Evolutionary conservation across 805 yeast genomes (phyloP).

Genomic region (Yamadazyma endophytica): DNA sequence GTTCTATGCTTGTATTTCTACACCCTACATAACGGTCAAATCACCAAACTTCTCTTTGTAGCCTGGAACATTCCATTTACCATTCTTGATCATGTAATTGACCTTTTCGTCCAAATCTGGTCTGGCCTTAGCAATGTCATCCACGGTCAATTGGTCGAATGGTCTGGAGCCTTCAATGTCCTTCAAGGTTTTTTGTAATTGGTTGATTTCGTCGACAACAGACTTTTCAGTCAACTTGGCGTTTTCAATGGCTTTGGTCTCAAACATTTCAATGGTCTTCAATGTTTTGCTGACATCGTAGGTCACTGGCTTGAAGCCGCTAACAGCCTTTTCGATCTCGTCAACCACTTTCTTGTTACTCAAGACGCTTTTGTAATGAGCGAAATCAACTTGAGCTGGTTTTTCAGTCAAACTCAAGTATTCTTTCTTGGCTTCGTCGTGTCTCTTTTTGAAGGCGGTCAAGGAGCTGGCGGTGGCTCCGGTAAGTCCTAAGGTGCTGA

Average conservation of each 20-base stretch:
- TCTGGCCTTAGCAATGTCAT: slow-evolving; percentile 90
- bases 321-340: slow-evolving; percentile 75
- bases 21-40: slow-evolving; percentile 77
- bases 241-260: slow-evolving; percentile 91
- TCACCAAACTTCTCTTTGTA: slow-evolving; percentile 98
- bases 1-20: background rate
- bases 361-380: slow-evolving; percentile 71
- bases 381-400: slow-evolving; percentile 75
- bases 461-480: slow-evolving; percentile 88
- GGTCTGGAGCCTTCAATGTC: slow-evolving; percentile 98
- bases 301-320: slow-evolving; percentile 75
- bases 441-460: slow-evolving; percentile 94
- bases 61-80: slow-evolving; percentile 97
- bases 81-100: slow-evolving; percentile 88
- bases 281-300: slow-evolving; percentile 86
- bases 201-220: slow-evolving; percentile 80
- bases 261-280: slow-evolving; percentile 89
- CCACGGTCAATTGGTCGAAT: slow-evolving; percentile 93
- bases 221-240: slow-evolving; percentile 90
- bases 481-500: slow-evolving; percentile 82
- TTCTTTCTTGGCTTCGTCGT: slow-evolving; percentile 92
- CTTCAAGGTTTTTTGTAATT: slow-evolving; percentile 80
- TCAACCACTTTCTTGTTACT: slow-evolving; percentile 77
- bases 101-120: slow-evolving; percentile 98
- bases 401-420: slow-evolving; percentile 67